Evolutionary conservation across 306 rosid genomes (phyloP).

Genomic region (Mimosa bimucronata): DNA sequence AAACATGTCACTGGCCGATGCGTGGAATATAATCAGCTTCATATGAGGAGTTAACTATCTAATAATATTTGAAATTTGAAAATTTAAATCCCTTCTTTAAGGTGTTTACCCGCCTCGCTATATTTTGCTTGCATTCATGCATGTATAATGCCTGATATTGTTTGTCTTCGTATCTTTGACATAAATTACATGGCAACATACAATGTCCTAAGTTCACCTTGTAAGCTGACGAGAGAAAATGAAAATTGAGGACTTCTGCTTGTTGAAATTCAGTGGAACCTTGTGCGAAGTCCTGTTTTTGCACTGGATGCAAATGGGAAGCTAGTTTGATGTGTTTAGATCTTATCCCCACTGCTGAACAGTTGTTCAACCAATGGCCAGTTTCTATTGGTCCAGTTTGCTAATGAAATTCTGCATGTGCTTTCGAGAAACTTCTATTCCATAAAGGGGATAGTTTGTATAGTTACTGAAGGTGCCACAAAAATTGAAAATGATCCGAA

Average conservation of each 20-base stretch:
- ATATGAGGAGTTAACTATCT: background rate
- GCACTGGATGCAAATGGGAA: background rate
- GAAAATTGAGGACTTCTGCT: conserved; percentile 10
- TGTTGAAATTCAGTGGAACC: background rate
- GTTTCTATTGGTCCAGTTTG: background rate
- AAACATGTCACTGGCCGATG: background rate
- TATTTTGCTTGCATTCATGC: background rate
- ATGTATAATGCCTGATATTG: conserved; percentile 10
- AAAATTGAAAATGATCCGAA: background rate
- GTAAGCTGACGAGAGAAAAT: background rate
- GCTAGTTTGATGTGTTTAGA: background rate
- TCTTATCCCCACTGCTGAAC: background rate
- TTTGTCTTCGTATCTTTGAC: conserved; percentile 9
- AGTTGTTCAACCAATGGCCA: background rate
- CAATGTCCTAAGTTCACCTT: background rate
- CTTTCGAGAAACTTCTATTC: background rate
- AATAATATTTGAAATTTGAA: background rate
- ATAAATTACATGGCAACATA: conserved; percentile 1
- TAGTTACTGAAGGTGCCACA: background rate
- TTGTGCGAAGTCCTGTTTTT: background rate
- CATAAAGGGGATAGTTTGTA: background rate
- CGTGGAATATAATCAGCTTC: background rate
- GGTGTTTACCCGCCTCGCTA: background rate
- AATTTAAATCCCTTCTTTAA: background rate
- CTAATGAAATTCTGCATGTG: background rate